Evolutionary conservation across 2,329 filamentous ascomycete species (phyloP), one percentile per base, ranked within the genome.

Genomic region (Helminthosporium solani): DNA sequence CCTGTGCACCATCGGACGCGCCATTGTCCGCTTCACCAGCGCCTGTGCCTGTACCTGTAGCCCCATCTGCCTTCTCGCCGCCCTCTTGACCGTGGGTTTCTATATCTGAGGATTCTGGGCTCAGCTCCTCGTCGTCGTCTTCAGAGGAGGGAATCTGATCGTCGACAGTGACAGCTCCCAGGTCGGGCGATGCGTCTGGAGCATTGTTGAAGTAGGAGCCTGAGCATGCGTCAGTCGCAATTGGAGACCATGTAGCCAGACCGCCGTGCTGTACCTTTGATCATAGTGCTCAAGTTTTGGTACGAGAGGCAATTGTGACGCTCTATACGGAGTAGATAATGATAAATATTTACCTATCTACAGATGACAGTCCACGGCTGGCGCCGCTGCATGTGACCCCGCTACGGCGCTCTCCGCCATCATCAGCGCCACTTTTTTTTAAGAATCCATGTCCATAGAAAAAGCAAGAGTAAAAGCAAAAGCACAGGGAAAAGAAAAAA

Each of bases 121-220:
- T 61, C 47, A 64, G 56, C 49, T 65, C 59, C 34, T 66, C 68
- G 12, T 70, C 59, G 36, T 66, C 68, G 12, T 70, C 67, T 18
- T 69, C 68, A 33, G 67, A 68, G 33, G 66, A 70, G 34, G 62
- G 62, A 7, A 68, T 59, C 31, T 63, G 56, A 42, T 66, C 64
- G 49, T 68, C 66, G 35, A 58, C 28, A 38, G 61, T 61, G 42
- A 59, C 47, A 28, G 66, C 59, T 20, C 53, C 54, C 44, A 70
- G 52, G 38, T 68, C 57, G 37, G 68, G 68, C 30, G 68, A 70
- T 39, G 57, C 67, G 49, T 70, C 68, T 19, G 61, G 65, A 40
- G 67, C 64, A 18, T 53, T 63, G 20, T 53, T 63, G 38, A 64
- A 60, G 28, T 44, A 44, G 12, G 46, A 41, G 20, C 37, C 46